Evolutionary conservation across 257 asterid genomes (phyloP), one percentile per base, ranked within the genome.

Genomic region (Capsicum chinense): DNA sequence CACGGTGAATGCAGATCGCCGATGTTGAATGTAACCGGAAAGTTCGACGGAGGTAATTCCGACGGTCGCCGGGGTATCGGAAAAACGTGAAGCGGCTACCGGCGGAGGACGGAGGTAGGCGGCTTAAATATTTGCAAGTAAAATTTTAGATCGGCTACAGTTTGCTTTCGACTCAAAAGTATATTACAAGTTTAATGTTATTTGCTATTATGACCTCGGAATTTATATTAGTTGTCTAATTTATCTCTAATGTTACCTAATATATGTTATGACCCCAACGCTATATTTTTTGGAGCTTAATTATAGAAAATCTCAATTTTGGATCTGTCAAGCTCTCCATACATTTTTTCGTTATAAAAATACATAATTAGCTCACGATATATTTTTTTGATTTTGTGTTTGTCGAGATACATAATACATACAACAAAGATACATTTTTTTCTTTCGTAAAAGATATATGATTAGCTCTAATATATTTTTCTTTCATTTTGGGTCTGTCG

Each of bases 111-210:
- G 33, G 33, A 26, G 33, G 33, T 26, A 26, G 10, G 59, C 59
- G 57, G 58, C 58, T 47, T 73, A 73, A 47, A 26, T 26, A 26
- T 26, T 71, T 11, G 59, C 33, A 4, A 48, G 59, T 42, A 47
- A 73, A 48, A 26, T 26, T 73, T 73, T 73, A 48, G 81, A 74
- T 74, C 81, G 81, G 62, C 81, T 6, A 15, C 62, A 74, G 21
- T 74, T 74, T 21, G 62, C 81, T 21, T 21, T 74, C 62, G 6
- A 50, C 62, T 50, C 60, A 50, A 74, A 50, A 74, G 80, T 73
- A 17, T 50, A 50, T 74, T 1, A 39, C 2, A 56, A 48, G 33
- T 21, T 74, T 39, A 12, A 7, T 2, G 12, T 52, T 52, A 74
- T 50, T 50, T 74, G 81, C 62, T 50, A 50, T 21, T 74, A 21